Base-by-base conservation (phyloP, 257 asterid species). In the Nyctanthes arbortristis region DNA sequence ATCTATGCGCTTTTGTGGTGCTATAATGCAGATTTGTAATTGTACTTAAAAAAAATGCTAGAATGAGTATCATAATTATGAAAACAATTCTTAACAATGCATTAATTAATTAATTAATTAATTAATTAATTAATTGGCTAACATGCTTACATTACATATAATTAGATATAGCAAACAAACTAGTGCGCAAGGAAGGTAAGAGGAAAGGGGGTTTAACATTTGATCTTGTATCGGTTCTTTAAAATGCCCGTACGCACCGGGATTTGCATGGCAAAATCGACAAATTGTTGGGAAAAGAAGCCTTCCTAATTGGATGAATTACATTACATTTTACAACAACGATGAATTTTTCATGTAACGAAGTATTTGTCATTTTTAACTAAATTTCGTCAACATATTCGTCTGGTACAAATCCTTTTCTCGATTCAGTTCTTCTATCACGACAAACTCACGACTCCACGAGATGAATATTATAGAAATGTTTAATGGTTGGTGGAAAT, bases 271-370 rank as follows among this genome's bases (percentile, higher is more conserved):
- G 49, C 71, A 75, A 63, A 54, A 54, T 56, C 73, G 35, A 69
- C 65, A 70, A 75, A 20, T 70, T 71, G 65, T 82, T 67, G 82
- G 84, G 57, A 76, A 82, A 80, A 58, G 81, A 80, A 84, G 82
- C 89, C 87, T 67, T 24, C 79, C 70, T 66, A 68, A 62, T 64
- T 59, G 71, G 68, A 60, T 24, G 61, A 18, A 65, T 5, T 40
- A 62, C 16, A 52, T n/a, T n/a, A n/a, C n/a, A 35, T 39, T 37
- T 40, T 47, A 67, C 32, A 2, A 37, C 20, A 43, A 30, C 39
- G 28, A 35, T 22, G 43, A 35, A 69, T 61, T 30, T 14, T 73
- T 56, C 12, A 14, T 32, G 8, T 28, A 24, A 77, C 73, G 75
- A 77, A 70, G 27, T 36, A 68, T 56, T 72, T 68, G 79, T 75